Conservation (phyloP, 179 eudicot genomes). For the Beta lomatogona region DNA sequence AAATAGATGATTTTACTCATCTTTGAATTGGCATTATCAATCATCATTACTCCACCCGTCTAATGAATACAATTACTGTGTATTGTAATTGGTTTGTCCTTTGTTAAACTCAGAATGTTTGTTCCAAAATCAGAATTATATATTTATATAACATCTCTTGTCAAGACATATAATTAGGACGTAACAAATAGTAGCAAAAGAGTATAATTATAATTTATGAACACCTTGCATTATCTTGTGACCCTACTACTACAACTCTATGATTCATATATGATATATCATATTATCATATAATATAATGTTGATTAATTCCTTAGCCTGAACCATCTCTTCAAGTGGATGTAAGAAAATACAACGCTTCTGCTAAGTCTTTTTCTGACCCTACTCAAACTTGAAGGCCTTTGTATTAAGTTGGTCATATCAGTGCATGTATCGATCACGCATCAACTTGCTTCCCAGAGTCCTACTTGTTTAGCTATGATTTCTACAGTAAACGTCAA, state of each 20-base stretch:
- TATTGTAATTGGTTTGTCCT: background rate
- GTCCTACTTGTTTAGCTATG: background rate
- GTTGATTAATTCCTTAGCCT: background rate
- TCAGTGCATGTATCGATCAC: background rate
- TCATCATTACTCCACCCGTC: too few relatives aligned
- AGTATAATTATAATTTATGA: background rate
- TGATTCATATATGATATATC: background rate
- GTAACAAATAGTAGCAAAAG: background rate
- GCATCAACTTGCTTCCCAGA: background rate
- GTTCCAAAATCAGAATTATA: background rate
- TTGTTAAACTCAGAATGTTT: background rate
- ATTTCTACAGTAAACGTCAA: background rate
- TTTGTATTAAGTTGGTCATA: background rate
- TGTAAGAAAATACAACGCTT: slow-evolving; percentile 1
- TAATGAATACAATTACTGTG: too few relatives aligned
- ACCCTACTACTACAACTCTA: too few relatives aligned
- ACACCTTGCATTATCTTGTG: background rate
- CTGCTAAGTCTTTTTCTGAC: background rate
- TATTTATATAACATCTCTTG: background rate
- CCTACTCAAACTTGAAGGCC: background rate
- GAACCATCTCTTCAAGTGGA: background rate
- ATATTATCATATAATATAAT: background rate
- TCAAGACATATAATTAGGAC: background rate
- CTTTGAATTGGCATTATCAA: too few relatives aligned
- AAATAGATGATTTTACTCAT: too few relatives aligned